phyloP scores from a whole-genome alignment of 2,329 filamentous ascomycete species.

The Paracoccidioides lutzii region DNA sequence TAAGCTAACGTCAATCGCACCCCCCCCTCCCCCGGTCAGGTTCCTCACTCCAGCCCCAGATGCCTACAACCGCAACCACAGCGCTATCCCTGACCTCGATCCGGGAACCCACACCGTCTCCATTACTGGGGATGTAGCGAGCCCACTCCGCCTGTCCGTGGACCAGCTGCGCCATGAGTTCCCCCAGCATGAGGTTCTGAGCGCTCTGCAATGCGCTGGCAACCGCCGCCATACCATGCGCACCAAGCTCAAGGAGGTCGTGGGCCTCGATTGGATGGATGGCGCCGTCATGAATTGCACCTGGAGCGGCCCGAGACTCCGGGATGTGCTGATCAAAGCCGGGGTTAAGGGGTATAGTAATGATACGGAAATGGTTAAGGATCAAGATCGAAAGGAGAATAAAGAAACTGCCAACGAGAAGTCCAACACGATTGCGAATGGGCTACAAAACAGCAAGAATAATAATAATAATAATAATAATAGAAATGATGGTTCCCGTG shows the following conservation, averaged over 20 bases:
- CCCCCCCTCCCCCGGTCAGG: slow-evolving; percentile 16
- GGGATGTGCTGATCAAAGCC: slow-evolving; percentile 39
- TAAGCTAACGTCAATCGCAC: no score
- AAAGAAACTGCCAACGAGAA: no score
- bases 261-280: slow-evolving; percentile 48
- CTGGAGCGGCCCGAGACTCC: slow-evolving; percentile 42
- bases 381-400: no score
- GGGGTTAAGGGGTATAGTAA: slow-evolving; percentile 19
- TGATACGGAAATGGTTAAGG: background rate
- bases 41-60: slow-evolving; percentile 41
- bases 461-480: background rate
- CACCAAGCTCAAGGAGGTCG: slow-evolving; percentile 45
- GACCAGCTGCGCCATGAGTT: slow-evolving; percentile 36
- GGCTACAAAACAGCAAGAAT: background rate
- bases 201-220: slow-evolving; percentile 47
- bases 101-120: slow-evolving; percentile 30
- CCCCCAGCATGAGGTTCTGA: slow-evolving; percentile 43
- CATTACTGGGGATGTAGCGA: slow-evolving; percentile 39
- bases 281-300: slow-evolving; percentile 49
- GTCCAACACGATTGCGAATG: no score
- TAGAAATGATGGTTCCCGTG: background rate
- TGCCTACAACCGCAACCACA: slow-evolving; percentile 47
- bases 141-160: slow-evolving; percentile 34
- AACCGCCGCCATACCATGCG: slow-evolving; percentile 50
- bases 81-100: slow-evolving; percentile 38